Base-by-base conservation (phyloP, 2,329 filamentous ascomycete genomes). In the Sarocladium strictum region DNA sequence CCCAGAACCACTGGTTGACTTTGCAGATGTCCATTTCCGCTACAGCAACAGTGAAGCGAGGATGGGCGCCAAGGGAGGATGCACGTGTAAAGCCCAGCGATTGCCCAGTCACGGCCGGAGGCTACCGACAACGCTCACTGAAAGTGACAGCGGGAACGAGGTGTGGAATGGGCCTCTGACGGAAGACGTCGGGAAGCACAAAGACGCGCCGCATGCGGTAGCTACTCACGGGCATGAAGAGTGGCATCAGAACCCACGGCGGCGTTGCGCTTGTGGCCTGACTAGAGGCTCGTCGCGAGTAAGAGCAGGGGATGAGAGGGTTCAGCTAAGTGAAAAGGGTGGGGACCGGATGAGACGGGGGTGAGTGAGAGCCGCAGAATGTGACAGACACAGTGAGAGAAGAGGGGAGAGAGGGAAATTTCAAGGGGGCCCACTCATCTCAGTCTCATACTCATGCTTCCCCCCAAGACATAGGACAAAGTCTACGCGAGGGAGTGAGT, bases 181-280 rank as follows among this genome's bases (percentile, higher is more conserved):
- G 49, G 49, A 15, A 24, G 15, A 19, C 27, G 19, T 52, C 49
- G 49, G 49, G 19, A 49, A 49, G 24, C 10, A 33, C 5, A 29
- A 29, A 11, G 27, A 12, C 9, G 45, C 11, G 24, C 24, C 17
- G 45, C 24, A 49, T 29, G n/a, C 45, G 24, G 38, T 43, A 43
- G 38, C 38, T 43, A 49, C 43, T 27, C 10, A 49, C 43, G 43
- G 43, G 43, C 49, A 52, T 52, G 27, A 35, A 19, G 27, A 52
- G 29, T 52, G 49, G 49, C 19, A 21, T 52, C 27, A 52, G 49
- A 35, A 52, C 49, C 49, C 49, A 52, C 49, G 49, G 21, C 27
- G 29, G 19, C 32, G 10, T 15, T 21, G 6, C 49, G 49, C 27
- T 33, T 35, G 32, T 52, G 49, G 49, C 49, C 27, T 52, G 49